A percentile compares a stretch with the other conserved stretches of the same genome.
These are phyloP conservation scores for Alternaria arbusti DNA, from an alignment of 2,329 filamentous ascomycete species.

Conservation along the genomic window DNA sequence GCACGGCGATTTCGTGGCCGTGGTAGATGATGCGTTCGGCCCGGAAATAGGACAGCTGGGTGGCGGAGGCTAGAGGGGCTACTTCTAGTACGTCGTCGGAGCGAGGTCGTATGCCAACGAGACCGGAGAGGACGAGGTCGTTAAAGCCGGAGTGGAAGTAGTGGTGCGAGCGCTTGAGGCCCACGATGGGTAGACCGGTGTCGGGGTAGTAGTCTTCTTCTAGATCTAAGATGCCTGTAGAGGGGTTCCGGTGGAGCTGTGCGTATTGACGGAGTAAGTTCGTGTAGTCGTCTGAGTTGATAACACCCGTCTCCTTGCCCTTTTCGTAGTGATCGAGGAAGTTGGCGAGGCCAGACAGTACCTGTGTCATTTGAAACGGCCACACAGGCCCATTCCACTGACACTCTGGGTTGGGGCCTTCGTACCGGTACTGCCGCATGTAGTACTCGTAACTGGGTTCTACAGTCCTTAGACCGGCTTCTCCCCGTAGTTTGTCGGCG, in stretches of 20 bases:
- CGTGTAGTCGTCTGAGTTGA: conserved; percentile 46
- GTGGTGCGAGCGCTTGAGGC: conserved; percentile 51
- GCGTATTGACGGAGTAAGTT: conserved; percentile 49
- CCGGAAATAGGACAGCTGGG: conserved; percentile 50
- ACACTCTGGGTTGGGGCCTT: conserved; percentile 48
- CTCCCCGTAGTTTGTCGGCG: conserved; percentile 41
- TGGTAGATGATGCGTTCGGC: conserved; percentile 52
- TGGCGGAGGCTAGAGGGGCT: conserved; percentile 46
- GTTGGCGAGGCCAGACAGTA: conserved; percentile 51
- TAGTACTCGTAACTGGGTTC: conserved; percentile 55
- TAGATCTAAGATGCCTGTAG: conserved; percentile 43
- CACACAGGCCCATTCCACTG: conserved; percentile 56
- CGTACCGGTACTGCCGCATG: conserved; percentile 54
- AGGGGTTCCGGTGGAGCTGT: conserved; percentile 49
- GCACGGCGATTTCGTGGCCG: conserved; percentile 50
- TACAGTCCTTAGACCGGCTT: conserved; percentile 51
- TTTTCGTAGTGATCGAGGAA: conserved; percentile 51
- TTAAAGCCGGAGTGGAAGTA: conserved; percentile 57
- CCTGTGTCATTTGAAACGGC: conserved; percentile 54
- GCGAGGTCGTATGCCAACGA: conserved; percentile 52
- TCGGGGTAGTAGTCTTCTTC: conserved; percentile 55
- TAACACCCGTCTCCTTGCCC: conserved; percentile 27
- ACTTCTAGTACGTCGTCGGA: conserved; percentile 50
- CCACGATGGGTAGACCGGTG: conserved; percentile 51
- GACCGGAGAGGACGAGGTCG: conserved; percentile 51